Base-by-base conservation (phyloP, 768 basidiomycete species). In the Agrocybe chaxingu region DNA sequence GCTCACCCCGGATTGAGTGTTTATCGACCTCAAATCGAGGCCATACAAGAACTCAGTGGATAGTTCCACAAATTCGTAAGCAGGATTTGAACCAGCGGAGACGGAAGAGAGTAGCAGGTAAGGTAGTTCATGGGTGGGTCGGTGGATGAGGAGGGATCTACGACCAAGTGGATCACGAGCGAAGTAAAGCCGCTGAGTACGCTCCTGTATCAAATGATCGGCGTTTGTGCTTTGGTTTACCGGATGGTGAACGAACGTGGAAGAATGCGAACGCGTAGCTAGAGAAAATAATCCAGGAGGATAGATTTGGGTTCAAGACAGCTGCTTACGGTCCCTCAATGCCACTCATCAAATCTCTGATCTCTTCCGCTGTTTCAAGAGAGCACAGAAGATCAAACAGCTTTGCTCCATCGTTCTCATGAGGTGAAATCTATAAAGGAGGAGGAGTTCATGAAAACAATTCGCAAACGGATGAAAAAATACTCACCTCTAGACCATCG, bases 221-320 rank as follows among this genome's bases (percentile, higher is more conserved):
- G 31, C 12, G 42, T 3, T 34, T 32, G n/a, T 16, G 5, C 18
- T 19, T 8, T 34, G 12, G 19, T 48, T 7, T 19, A 37, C 32
- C 24, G 34, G 9, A 29, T 12, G 35, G 36, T 34, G n/a, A 43
- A 48, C 81, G 45, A 62, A 88, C 91, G 59, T 88, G 78, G 62
- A 85, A 92, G 62, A 82, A 91, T 1, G 85, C 81, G 56, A 93
- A 84, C 0, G 90, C 91, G 65, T 92, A 91, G 42, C 89, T 92
- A 6, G 34, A n/a, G 52, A 44, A 19, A 35, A 35, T 58, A 52
- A 43, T 45, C 40, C 12, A 16, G 10, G 24, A 11, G 34, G 39
- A 31, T 41, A 33, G 24, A 32, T 24, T 12, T 11, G 29, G 12
- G 9, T 29, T 38, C n/a, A 32, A 40, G 2, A 35, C 36, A 48